Conservation (phyloP, 2,329 filamentous ascomycete genomes). For the Aspergillus arachidicola region DNA sequence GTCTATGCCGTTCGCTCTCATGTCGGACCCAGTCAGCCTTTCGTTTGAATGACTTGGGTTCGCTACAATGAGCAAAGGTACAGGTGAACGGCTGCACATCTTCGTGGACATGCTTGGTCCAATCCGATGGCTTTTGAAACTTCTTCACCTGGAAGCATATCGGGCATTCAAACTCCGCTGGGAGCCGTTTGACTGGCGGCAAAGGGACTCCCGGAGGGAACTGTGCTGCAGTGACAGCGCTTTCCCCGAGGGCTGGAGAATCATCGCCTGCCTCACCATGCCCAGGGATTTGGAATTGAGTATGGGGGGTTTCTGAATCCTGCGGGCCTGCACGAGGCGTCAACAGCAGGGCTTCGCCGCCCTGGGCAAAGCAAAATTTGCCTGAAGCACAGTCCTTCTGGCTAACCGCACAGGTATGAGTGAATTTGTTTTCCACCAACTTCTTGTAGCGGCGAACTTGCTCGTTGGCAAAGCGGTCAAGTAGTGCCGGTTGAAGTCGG, state of each 20-base stretch:
- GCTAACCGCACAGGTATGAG: constrained; percentile 66
- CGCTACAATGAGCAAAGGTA: constrained; percentile 79
- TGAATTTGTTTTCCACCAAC: constrained; percentile 69
- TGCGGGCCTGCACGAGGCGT: constrained; percentile 57
- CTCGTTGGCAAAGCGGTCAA: constrained; percentile 81
- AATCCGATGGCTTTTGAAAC: constrained; percentile 89
- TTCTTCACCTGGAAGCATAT: constrained; percentile 84
- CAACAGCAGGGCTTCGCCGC: constrained; percentile 66
- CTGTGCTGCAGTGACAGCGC: constrained; percentile 68
- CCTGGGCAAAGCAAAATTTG: constrained; percentile 65
- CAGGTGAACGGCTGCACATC: constrained; percentile 93
- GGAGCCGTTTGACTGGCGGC: constrained; percentile 74
- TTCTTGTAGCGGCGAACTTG: constrained; percentile 78
- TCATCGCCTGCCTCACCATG: constrained; percentile 65
- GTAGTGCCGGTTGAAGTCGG: constrained; percentile 66
- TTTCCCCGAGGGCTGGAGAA: constrained; percentile 67
- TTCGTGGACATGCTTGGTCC: constrained; percentile 95
- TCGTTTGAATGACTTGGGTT: constrained; percentile 89
- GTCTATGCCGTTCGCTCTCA: constrained; percentile 87
- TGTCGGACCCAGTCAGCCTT: constrained; percentile 96
- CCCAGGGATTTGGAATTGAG: constrained; percentile 58
- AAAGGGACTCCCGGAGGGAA: constrained; percentile 81
- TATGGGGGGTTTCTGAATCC: constrained; percentile 59
- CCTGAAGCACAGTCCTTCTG: constrained; percentile 62
- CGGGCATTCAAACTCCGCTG: constrained; percentile 86